Evolutionary conservation across 495 filamentous ascomycete genomes (phyloP), one percentile per base, ranked within the genome.

Genomic region (Glutinoglossum americanum): DNA sequence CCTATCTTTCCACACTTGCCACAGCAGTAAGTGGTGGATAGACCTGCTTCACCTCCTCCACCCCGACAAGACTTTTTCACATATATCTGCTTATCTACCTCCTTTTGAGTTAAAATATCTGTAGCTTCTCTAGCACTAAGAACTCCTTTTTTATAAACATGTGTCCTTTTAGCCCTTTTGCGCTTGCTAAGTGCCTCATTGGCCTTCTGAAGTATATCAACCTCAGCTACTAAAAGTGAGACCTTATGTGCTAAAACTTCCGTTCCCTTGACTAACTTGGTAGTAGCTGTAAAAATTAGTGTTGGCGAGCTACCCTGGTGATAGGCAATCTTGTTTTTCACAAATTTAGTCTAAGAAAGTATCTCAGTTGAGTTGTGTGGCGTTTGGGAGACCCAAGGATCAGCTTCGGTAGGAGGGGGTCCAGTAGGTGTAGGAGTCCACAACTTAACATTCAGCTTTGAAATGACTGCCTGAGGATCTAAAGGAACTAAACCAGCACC

Each of bases 381-480:
- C 2, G 60, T 64, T 45, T 62, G 47, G 27, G 60, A 64, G 54
- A 62, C 51, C 60, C 57, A 64, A 56, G n/a, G n/a, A n/a, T n/a
- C n/a, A n/a, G n/a, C n/a, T n/a, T n/a, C n/a, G n/a, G n/a, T n/a
- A n/a, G n/a, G n/a, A n/a, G n/a, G n/a, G n/a, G n/a, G n/a, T n/a
- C n/a, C n/a, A n/a, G n/a, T n/a, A n/a, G n/a, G n/a, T n/a, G n/a
- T n/a, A n/a, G n/a, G n/a, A n/a, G n/a, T n/a, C n/a, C n/a, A n/a
- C n/a, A n/a, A n/a, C n/a, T n/a, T n/a, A n/a, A n/a, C n/a, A n/a
- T n/a, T n/a, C n/a, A n/a, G n/a, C n/a, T n/a, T n/a, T n/a, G n/a
- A 54, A 51, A 32, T 28, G n/a, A n/a, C n/a, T n/a, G n/a, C n/a
- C n/a, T 47, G 17, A n/a, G 44, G 44, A 15, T 47, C 13, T n/a